Base-by-base conservation (phyloP, 2,329 filamentous ascomycete genomes). In the Leptographium lundbergii region DNA sequence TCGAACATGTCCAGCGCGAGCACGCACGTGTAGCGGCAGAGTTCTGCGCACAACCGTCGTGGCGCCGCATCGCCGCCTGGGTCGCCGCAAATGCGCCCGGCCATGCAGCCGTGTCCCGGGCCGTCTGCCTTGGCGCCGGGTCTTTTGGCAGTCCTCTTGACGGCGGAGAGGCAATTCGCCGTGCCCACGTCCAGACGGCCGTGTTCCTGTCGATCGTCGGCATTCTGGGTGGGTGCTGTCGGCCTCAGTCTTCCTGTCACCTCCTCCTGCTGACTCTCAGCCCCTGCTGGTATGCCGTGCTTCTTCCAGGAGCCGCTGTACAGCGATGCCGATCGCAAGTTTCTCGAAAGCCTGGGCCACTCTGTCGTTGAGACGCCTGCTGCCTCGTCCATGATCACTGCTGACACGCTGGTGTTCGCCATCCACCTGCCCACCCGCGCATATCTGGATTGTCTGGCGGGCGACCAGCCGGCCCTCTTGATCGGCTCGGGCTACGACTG, bases 391-490 rank as follows among this genome's bases (percentile, higher is more conserved):
- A 64, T 75, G 6, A 73, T 88, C 11, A 73, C 76, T 19, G 54
- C 66, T 0, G 65, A 70, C 0, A 78, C 81, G 0, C 67, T 89
- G 1, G 72, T 86, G 2, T 88, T 81, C 63, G 84, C 81, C 1
- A 75, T 87, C 0, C 85, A 87, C 56, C 74, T 84, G 60, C 82
- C 83, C 59, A 73, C 71, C 25, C 73, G 70, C 45, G 75, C 79
- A 48, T 88, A 82, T 56, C 71, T 77, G 25, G 67, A 73, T 6
- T 74, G 82, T 0, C 69, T 88, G 2, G 65, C 71, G 2, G 66
- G 69, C 0, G 63, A 69, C 0, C 64, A 74, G 1, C 84, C 85
- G 0, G 75, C 71, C 0, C 65, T 86, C 2, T 80, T 84, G 14
- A 74, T 88, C 17, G 85, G 84, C 0, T 85, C 80, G 0, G 72